A percentile compares a stretch with the other conserved stretches of the same genome.
phyloP scores from a whole-genome alignment of 441 rosid species.

The Populus trichocarpa region DNA sequence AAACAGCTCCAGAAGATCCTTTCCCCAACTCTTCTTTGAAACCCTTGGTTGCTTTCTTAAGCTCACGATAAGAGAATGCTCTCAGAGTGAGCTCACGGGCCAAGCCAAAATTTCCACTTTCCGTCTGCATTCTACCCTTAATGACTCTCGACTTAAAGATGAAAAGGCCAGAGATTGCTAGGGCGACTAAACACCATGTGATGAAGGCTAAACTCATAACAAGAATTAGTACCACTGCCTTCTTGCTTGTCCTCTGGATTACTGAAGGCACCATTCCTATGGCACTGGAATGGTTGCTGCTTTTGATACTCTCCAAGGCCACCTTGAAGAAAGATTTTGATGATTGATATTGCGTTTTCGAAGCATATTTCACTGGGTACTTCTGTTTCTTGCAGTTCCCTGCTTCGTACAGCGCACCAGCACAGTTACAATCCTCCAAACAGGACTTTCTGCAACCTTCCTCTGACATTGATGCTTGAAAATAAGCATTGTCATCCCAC shows the following conservation, averaged over 20 bases:
- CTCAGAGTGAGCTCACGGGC: conserved; percentile 3
- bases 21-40: conserved; percentile 43
- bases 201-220: not conserved
- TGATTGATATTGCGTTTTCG: not conserved
- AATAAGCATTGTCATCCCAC: conserved; percentile 27
- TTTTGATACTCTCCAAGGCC: not conserved
- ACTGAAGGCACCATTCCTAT: not conserved
- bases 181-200: not conserved
- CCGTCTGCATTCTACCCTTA: not conserved
- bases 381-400: conserved; percentile 25
- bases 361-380: conserved; percentile 33
- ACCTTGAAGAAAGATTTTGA: conserved; percentile 26
- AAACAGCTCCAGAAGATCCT: conserved; percentile 36
- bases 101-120: not conserved
- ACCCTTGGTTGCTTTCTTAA: conserved; percentile 25
- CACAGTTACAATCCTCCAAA: conserved; percentile 32
- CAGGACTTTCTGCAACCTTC: conserved; percentile 24
- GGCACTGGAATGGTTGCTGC: not conserved
- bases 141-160: not conserved
- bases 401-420: conserved; percentile 17
- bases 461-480: not conserved
- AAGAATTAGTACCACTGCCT: not conserved
- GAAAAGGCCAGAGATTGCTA: not conserved
- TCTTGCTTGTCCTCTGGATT: not conserved
- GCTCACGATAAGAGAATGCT: conserved; percentile 30